Evolutionary conservation across 805 yeast genomes (phyloP).

Genomic region (Yueomyces sinensis): DNA sequence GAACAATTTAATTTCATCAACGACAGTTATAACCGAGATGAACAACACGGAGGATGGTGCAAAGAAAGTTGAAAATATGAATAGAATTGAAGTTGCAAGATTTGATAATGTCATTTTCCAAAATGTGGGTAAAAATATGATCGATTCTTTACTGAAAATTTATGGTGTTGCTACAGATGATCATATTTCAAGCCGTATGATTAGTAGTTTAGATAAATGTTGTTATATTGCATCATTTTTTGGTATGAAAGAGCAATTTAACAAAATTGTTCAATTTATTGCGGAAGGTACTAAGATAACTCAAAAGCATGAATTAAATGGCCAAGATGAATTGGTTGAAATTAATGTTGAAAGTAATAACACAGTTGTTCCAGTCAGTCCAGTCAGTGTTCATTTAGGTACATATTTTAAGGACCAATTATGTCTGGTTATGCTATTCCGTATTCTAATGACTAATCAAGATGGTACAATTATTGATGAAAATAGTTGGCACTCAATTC

Average conservation of each 20-base stretch:
- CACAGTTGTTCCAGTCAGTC: slow-evolving; percentile 58
- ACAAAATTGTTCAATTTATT: slow-evolving; percentile 49
- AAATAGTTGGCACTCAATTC: slow-evolving; percentile 46
- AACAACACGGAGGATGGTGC: background rate
- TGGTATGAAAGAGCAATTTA: slow-evolving; percentile 41
- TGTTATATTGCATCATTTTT: slow-evolving; percentile 63
- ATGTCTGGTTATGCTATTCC: slow-evolving; percentile 73
- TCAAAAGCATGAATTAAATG: background rate
- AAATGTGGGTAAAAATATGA: slow-evolving; percentile 45
- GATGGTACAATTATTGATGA: slow-evolving; percentile 27
- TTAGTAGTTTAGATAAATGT: slow-evolving; percentile 78
- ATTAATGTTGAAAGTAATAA: slow-evolving; percentile 39
- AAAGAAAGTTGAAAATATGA: slow-evolving; percentile 7
- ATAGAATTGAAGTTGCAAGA: slow-evolving; percentile 27
- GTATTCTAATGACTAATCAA: slow-evolving; percentile 51
- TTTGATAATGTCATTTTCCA: slow-evolving; percentile 66
- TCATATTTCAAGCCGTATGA: slow-evolving; percentile 71
- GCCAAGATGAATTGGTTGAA: slow-evolving; percentile 7
- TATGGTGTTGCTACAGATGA: slow-evolving; percentile 86
- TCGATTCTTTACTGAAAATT: slow-evolving; percentile 59
- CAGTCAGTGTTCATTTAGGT: slow-evolving; percentile 73
- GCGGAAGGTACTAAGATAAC: slow-evolving; percentile 20
- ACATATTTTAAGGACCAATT: slow-evolving; percentile 85
- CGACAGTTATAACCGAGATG: slow-evolving; percentile 21
- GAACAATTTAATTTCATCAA: slow-evolving; percentile 47